Evolutionary conservation across 2,329 filamentous ascomycete species (phyloP).

Genomic region (Elsinoe arachidis): DNA sequence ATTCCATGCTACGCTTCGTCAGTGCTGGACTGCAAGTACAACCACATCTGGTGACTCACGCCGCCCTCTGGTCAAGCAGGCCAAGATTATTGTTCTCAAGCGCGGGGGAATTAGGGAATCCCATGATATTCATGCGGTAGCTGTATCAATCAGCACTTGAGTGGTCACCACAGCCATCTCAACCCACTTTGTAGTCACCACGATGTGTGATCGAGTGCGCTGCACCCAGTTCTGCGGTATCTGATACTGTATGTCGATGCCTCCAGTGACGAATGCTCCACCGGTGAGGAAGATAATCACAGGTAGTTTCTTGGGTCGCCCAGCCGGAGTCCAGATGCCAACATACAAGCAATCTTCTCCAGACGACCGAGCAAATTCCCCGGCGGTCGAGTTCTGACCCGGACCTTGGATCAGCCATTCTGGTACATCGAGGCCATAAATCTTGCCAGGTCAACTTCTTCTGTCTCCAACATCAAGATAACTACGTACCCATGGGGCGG

Average conservation of each 20-base stretch:
- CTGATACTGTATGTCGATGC: constrained; percentile 39
- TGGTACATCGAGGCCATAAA: constrained; percentile 23
- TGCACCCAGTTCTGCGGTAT: constrained; percentile 38
- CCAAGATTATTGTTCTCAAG: constrained; percentile 38
- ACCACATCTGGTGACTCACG: neutral
- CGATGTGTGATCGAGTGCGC: constrained; percentile 21
- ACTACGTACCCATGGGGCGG: neutral
- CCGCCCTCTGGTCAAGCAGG: constrained; percentile 46
- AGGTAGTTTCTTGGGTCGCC: constrained; percentile 24
- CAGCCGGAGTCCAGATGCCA: constrained; percentile 37
- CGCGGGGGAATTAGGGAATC: constrained; percentile 31
- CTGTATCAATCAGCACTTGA: neutral
- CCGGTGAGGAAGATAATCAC: constrained; percentile 43
- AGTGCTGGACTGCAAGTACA: neutral
- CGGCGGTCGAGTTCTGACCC: constrained; percentile 19
- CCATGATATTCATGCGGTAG: constrained; percentile 34
- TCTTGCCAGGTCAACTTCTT: neutral
- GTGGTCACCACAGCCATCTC: neutral
- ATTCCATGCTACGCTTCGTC: constrained; percentile 32
- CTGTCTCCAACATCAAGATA: too few relatives aligned
- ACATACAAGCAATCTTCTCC: constrained; percentile 40
- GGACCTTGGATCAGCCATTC: constrained; percentile 25
- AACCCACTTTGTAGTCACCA: constrained; percentile 28
- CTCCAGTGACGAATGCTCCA: constrained; percentile 38
- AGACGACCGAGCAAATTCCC: neutral